Conservation (phyloP, 2,329 filamentous ascomycete species). For the Dactylellina leptospora region DNA sequence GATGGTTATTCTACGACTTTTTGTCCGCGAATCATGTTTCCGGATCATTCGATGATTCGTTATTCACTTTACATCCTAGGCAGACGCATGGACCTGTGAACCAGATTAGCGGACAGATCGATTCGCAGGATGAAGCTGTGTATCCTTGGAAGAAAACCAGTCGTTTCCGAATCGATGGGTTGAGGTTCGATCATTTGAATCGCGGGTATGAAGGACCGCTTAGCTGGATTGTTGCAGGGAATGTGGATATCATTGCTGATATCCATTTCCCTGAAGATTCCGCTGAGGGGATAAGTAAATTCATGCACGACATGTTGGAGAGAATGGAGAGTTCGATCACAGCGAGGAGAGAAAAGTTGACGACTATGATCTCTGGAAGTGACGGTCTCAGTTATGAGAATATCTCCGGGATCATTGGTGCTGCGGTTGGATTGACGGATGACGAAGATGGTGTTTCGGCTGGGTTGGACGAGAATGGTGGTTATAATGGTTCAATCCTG, state of each 20-base stretch:
- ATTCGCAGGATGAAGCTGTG: conserved; percentile 70
- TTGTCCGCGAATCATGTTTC: conserved; percentile 95
- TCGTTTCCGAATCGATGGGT: conserved; percentile 86
- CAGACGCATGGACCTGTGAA: conserved; percentile 82
- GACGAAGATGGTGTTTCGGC: conserved; percentile 15
- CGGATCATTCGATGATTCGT: conserved; percentile 90
- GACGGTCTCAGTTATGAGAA: conserved; percentile 37
- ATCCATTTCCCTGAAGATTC: conserved; percentile 91
- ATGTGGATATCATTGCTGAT: conserved; percentile 94
- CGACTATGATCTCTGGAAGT: conserved; percentile 24
- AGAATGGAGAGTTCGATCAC: conserved; percentile 91
- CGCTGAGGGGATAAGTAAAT: conserved; percentile 88
- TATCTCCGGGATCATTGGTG: conserved; percentile 37
- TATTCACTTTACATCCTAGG: conserved; percentile 95
- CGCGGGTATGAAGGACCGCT: conserved; percentile 91
- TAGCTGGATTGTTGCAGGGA: conserved; percentile 97
- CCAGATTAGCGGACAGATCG: conserved; percentile 66
- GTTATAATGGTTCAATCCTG: conserved; percentile 17
- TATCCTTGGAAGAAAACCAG: conserved; percentile 94
- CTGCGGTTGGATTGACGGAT: conserved; percentile 32
- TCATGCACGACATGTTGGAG: conserved; percentile 97
- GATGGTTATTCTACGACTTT: conserved; percentile 98
- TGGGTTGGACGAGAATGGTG: conserved; percentile 2
- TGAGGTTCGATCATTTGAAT: conserved; percentile 96
- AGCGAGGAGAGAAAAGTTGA: conserved; percentile 25